Base-by-base conservation (phyloP, 2,329 filamentous ascomycete species). In the Penicillium sp. region DNA sequence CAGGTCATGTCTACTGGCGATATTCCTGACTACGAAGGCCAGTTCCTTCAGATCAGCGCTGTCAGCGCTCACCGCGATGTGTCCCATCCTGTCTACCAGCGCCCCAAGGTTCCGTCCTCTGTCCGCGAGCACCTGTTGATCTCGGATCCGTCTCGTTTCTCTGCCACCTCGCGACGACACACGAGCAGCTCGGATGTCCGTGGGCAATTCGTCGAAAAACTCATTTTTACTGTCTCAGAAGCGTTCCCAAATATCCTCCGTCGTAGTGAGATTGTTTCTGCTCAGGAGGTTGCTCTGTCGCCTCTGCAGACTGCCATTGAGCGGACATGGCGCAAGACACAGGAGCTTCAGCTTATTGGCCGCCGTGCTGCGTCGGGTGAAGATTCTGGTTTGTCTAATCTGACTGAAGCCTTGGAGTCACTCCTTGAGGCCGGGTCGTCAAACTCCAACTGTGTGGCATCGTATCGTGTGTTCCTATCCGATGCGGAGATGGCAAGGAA, bases 261-360 rank as follows among this genome's bases (percentile, higher is more conserved):
- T 32, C 85, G 92, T 53, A 96, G 90, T 65, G 92, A 97, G 75
- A 89, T 97, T 58, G 76, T 95, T 14, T 79, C 84, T 7, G 80
- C 83, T 1, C 83, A 87, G 18, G 86, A 88, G 47, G 73, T 91
- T 18, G 81, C 81, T 11, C 79, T 97, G 26, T 83, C 83, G 32
- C 86, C 92, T 7, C 80, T 94, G 56, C 89, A 97, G 73, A 92
- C 91, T n/a, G 93, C 89, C 0, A 80, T 97, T 58, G 93, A 97
- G 72, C 87, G 93, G 16, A 93, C 94, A 32, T 88, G 90, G 65
- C 86, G 92, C 57, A 97, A 97, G 78, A 96, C 93, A 1, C 85
- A 90, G 56, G 93, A 97, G 74, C 84, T 97, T 77, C 80, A 85
- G 1, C 75, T 82, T 0, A 78, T 96, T 1, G 91, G 96, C 71